These are phyloP conservation scores for Borovskyia barvae DNA, from an alignment of 208 protist genomes.

Conservation along the genomic window DNA sequence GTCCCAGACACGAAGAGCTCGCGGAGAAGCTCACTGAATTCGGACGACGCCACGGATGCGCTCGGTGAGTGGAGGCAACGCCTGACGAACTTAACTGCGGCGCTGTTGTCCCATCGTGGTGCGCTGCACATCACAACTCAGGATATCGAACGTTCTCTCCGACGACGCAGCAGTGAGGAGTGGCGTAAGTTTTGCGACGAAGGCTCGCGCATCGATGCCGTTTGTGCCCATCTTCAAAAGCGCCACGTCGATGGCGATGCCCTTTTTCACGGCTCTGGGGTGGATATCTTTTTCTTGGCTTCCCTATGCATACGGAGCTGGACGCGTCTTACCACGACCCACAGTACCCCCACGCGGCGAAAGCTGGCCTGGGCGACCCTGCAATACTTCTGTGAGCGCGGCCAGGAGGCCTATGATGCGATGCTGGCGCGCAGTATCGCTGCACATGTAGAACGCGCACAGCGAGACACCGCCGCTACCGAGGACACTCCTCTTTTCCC, in stretches of 20 bases:
- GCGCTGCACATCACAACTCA: constrained; percentile 3
- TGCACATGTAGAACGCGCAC: constrained; percentile 17
- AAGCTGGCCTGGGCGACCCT: constrained; percentile 25
- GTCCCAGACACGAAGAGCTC: not conserved
- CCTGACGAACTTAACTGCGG: too few species aligned
- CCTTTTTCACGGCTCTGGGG: constrained; percentile 24
- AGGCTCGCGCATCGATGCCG: constrained; percentile 11
- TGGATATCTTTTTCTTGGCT: constrained; percentile 47
- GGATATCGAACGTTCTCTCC: constrained; percentile 12
- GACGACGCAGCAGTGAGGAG: constrained; percentile 14
- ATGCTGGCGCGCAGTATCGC: constrained; percentile 25
- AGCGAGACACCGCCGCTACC: constrained; percentile 8
- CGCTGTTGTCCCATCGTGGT: constrained; percentile 6
- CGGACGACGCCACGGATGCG: not conserved
- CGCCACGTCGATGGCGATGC: not conserved
- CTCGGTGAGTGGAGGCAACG: too few species aligned
- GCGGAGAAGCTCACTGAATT: too few species aligned
- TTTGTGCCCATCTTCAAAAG: constrained; percentile 8
- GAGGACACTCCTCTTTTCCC: constrained; percentile 17
- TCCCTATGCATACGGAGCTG: constrained; percentile 48
- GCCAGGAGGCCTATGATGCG: constrained; percentile 21
- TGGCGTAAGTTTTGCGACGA: constrained; percentile 17
- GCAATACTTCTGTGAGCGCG: constrained; percentile 21
- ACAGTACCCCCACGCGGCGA: constrained; percentile 19
- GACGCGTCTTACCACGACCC: constrained; percentile 24